Conservation (phyloP, 75 land plant genomes). For the Chamaecyparis obtusa region DNA sequence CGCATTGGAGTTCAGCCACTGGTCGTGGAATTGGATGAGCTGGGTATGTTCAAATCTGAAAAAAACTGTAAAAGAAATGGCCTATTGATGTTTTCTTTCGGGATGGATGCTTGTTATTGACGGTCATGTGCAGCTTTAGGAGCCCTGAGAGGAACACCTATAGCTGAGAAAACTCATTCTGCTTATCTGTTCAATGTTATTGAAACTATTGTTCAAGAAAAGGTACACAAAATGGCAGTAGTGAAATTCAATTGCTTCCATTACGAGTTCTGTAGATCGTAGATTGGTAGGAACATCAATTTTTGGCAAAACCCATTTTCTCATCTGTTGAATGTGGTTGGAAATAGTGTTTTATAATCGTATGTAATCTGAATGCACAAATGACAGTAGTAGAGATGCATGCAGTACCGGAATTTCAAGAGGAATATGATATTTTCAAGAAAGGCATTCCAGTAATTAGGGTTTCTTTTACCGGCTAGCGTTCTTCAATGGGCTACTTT, state of each 20-base stretch:
- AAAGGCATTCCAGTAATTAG: background rate
- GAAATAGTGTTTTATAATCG: background rate
- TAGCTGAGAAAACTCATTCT: background rate
- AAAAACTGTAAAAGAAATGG: too few species aligned
- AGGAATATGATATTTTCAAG: background rate
- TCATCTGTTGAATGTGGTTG: background rate
- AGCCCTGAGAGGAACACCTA: background rate
- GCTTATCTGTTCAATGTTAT: too few species aligned
- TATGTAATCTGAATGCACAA: background rate
- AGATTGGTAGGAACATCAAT: background rate
- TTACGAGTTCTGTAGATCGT: background rate
- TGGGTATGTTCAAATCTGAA: constrained; percentile 41
- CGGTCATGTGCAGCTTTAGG: background rate
- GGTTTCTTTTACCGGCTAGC: background rate
- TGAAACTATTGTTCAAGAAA: background rate
- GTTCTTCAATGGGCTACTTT: background rate
- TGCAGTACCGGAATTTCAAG: background rate
- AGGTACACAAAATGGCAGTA: background rate
- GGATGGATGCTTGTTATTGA: background rate
- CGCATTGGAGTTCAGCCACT: constrained; percentile 58
- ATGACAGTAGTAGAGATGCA: background rate
- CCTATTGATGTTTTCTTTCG: background rate
- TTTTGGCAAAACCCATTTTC: background rate
- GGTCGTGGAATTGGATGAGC: constrained; percentile 68
- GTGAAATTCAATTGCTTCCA: background rate